These are phyloP conservation scores for Pyronema omphalodes DNA, from an alignment of 495 filamentous ascomycete species.

Conservation along the genomic window DNA sequence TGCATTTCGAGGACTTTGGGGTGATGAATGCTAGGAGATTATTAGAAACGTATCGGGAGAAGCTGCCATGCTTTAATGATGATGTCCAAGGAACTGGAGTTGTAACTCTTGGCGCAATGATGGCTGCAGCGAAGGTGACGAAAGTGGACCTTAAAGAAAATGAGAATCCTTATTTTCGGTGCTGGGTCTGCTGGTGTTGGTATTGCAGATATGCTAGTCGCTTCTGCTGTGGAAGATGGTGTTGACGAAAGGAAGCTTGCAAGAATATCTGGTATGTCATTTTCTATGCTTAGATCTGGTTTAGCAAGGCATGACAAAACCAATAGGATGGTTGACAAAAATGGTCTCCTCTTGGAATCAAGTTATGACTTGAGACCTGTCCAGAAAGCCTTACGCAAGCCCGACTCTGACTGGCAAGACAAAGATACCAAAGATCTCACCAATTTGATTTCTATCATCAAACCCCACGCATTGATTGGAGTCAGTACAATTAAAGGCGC, in stretches of 20 bases:
- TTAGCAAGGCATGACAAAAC: neutral
- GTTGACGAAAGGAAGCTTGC: constrained; percentile 53
- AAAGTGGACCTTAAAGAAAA: constrained; percentile 46
- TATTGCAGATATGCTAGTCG: constrained; percentile 72
- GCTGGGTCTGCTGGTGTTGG: constrained; percentile 47
- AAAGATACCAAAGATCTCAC: constrained; percentile 40
- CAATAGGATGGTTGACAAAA: constrained; percentile 65
- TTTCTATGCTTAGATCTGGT: neutral
- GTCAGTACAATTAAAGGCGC: constrained; percentile 65
- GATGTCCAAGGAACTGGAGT: constrained; percentile 83
- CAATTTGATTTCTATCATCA: constrained; percentile 48
- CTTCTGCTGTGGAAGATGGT: constrained; percentile 40
- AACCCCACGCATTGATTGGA: constrained; percentile 67
- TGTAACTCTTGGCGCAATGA: constrained; percentile 67
- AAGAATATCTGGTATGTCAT: constrained; percentile 61
- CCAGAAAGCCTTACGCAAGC: constrained; percentile 49
- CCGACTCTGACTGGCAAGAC: constrained; percentile 44
- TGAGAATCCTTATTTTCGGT: constrained; percentile 57
- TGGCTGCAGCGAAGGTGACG: constrained; percentile 51
- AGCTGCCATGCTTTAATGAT: constrained; percentile 77
- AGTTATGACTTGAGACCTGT: constrained; percentile 40
- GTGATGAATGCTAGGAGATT: constrained; percentile 42
- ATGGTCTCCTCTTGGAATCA: constrained; percentile 53
- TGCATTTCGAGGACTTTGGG: constrained; percentile 60
- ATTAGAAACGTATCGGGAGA: constrained; percentile 49